Conservation (phyloP, 768 basidiomycete genomes). For the Agrocybe chaxingu region DNA sequence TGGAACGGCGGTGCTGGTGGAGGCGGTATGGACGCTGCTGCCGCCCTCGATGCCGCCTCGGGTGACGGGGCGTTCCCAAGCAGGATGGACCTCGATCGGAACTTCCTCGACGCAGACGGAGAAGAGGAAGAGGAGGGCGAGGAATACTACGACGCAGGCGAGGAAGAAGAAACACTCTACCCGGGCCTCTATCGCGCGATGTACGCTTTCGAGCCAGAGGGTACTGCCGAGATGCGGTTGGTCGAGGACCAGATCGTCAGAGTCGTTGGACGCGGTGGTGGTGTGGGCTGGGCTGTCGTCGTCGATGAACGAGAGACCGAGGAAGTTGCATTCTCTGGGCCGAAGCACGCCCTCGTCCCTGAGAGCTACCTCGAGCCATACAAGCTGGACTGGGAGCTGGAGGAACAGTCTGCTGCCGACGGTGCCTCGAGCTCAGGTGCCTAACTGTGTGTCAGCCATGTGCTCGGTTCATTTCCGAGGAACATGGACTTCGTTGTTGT, state of each 20-base stretch:
- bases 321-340: constrained; percentile 9
- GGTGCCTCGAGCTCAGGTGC: constrained; percentile 2
- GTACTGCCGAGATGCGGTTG: constrained; percentile 79
- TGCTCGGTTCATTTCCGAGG: too few species aligned
- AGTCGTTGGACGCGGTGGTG: constrained; percentile 73
- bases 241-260: constrained; percentile 73
- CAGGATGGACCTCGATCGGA: constrained; percentile 35
- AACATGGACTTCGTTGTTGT: too few species aligned
- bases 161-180: constrained; percentile 43
- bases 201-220: constrained; percentile 78
- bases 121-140: constrained; percentile 20
- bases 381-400: constrained; percentile 38
- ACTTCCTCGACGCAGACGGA: constrained; percentile 21
- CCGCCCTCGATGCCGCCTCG: constrained; percentile 11
- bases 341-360: constrained; percentile 68
- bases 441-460: too few species aligned
- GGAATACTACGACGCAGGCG: constrained; percentile 24
- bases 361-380: constrained; percentile 72
- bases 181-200: constrained; percentile 77
- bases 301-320: constrained; percentile 27
- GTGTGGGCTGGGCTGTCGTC: constrained; percentile 80
- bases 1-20: constrained; percentile 18
- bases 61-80: constrained; percentile 35
- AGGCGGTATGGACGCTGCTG: constrained; percentile 6
- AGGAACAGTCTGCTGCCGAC: constrained; percentile 11